phyloP scores from a whole-genome alignment of 2,329 filamentous ascomycete genomes.

The Teratosphaeria viscida region DNA sequence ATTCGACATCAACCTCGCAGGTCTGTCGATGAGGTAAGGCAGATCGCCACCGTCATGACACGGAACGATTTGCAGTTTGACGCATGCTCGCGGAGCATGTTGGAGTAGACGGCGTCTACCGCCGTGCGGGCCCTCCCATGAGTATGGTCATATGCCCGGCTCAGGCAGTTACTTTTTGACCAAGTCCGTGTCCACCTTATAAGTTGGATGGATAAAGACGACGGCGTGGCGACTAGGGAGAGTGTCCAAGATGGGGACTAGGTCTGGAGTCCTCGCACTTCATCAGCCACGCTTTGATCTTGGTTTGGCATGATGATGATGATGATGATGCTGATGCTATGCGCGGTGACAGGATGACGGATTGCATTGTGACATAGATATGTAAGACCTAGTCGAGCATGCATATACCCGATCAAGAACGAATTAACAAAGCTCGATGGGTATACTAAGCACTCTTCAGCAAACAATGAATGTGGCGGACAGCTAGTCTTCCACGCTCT shows the following conservation, averaged over 20 bases:
- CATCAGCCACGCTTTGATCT: too few species aligned
- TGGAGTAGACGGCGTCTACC: not conserved
- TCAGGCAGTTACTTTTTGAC: not conserved
- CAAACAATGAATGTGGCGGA: not conserved
- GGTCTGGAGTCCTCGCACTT: not conserved
- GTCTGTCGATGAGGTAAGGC: not conserved
- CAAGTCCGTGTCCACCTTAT: not conserved
- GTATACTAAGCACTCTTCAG: not conserved
- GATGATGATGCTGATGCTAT: too few species aligned
- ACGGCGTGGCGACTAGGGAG: not conserved
- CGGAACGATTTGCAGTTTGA: not conserved
- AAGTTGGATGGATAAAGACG: not conserved
- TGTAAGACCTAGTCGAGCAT: not conserved
- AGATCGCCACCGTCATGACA: not conserved
- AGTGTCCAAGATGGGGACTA: not conserved
- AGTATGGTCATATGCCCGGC: not conserved
- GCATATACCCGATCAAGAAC: not conserved
- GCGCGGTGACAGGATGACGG: too few species aligned
- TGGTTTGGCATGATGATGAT: too few species aligned
- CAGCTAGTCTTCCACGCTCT: constrained; percentile 28
- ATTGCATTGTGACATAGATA: not conserved
- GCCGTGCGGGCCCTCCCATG: not conserved
- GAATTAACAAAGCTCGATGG: not conserved
- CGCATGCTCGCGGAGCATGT: not conserved
- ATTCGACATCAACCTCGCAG: not conserved